phyloP scores from a whole-genome alignment of 75 land plant genomes.

The Sequoiadendron giganteum region DNA sequence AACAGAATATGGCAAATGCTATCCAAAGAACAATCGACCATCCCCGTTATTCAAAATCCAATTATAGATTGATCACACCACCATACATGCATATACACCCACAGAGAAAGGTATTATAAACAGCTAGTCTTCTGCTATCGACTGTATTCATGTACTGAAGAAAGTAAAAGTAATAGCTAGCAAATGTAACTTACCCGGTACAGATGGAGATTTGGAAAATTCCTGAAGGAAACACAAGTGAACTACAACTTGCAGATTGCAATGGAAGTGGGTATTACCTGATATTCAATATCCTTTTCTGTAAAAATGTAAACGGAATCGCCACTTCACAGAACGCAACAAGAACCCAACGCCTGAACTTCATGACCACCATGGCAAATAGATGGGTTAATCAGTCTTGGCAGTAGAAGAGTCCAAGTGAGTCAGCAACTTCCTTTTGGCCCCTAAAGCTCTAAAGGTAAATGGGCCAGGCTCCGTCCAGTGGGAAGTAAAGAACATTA shows the following conservation, averaged over 20 bases:
- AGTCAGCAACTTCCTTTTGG: neutral
- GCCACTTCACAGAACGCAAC: neutral
- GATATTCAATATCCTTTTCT: neutral
- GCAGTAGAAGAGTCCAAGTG: neutral
- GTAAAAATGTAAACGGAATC: neutral
- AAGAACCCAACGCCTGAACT: neutral
- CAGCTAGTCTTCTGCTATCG: neutral
- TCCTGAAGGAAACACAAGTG: neutral
- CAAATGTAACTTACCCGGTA: neutral
- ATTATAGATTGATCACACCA: neutral
- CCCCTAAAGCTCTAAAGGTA: neutral
- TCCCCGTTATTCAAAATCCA: neutral
- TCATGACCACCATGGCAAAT: neutral
- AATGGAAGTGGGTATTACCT: neutral
- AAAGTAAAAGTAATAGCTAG: neutral
- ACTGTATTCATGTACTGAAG: neutral
- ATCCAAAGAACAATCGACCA: neutral
- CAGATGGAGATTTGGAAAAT: neutral
- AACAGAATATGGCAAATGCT: neutral
- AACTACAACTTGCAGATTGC: neutral
- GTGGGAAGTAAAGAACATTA: neutral
- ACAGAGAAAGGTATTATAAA: neutral
- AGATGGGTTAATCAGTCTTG: no score
- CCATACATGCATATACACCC: neutral
- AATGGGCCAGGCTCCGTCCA: neutral